Conservation (phyloP, 2,329 filamentous ascomycete species). For the Talaromyces verruculosus region DNA sequence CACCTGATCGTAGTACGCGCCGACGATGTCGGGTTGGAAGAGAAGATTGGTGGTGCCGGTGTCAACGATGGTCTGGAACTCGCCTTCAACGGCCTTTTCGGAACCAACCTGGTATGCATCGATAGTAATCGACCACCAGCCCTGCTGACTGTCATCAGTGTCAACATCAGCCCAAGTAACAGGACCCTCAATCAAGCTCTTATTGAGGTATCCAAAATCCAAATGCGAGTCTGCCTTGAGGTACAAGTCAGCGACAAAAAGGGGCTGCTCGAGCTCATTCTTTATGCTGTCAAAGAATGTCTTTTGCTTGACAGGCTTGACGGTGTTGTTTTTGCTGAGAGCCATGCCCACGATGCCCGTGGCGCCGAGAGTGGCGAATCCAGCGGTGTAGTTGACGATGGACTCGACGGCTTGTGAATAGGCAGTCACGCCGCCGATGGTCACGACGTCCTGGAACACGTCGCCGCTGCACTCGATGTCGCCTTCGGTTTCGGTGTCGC, state of each 20-base stretch:
- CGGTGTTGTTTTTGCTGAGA: slow-evolving; percentile 65
- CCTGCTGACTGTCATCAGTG: slow-evolving; percentile 54
- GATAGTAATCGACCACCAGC: slow-evolving; percentile 69
- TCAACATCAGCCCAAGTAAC: slow-evolving; percentile 46
- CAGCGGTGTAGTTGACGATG: slow-evolving; percentile 61
- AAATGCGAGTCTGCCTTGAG: slow-evolving; percentile 59
- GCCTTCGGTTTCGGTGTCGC: slow-evolving; percentile 61
- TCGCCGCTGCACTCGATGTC: slow-evolving; percentile 63
- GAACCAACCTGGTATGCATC: slow-evolving; percentile 57
- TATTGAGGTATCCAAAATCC: slow-evolving; percentile 71
- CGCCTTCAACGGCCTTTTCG: slow-evolving; percentile 37
- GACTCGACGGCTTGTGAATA: slow-evolving; percentile 65
- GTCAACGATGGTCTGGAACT: slow-evolving; percentile 58
- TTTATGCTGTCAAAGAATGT: slow-evolving; percentile 74
- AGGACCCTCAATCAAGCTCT: slow-evolving; percentile 58
- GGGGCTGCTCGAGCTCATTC: slow-evolving; percentile 58
- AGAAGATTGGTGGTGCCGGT: slow-evolving; percentile 69
- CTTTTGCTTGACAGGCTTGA: slow-evolving; percentile 62
- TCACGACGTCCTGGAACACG: slow-evolving; percentile 67
- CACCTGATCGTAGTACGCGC: slow-evolving; percentile 61
- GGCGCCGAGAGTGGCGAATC: slow-evolving; percentile 59
- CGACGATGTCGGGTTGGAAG: slow-evolving; percentile 56
- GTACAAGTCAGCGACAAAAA: slow-evolving; percentile 71
- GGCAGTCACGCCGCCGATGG: slow-evolving; percentile 65
- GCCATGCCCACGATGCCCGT: slow-evolving; percentile 69